Percentiles rank a stretch among this genome's conserved stretches.
Evolutionary conservation across 805 yeast species (phyloP).

Genomic region (Kluyveromyces nonfermentans): DNA sequence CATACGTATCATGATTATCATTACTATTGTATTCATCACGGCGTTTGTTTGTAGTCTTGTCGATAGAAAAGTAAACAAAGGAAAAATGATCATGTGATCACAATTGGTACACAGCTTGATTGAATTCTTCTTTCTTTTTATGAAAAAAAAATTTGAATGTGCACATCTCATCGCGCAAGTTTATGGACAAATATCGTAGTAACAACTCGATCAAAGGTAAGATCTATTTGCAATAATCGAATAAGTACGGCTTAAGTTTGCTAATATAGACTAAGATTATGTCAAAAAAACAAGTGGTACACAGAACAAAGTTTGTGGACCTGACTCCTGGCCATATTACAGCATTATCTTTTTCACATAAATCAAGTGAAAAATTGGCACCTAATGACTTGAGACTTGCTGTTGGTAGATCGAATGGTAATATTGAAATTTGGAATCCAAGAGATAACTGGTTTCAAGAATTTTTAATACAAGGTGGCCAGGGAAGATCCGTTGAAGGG

Average conservation of each 20-base stretch:
- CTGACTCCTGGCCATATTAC: conserved; percentile 79
- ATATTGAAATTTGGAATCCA: conserved; percentile 94
- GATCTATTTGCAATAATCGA: neutral
- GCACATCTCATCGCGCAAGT: conserved; percentile 2
- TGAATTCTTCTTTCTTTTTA: neutral
- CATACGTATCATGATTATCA: neutral
- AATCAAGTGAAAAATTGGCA: conserved; percentile 37
- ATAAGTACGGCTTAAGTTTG: neutral
- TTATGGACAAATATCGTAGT: neutral
- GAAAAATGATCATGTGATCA: too few species aligned
- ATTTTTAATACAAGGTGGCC: conserved; percentile 61
- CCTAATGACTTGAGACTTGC: conserved; percentile 65
- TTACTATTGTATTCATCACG: neutral
- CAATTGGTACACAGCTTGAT: too few species aligned
- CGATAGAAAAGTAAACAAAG: too few species aligned
- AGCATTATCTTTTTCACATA: conserved; percentile 66
- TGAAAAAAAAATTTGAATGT: neutral
- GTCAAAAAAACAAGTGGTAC: conserved; percentile 32
- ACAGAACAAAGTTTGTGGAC: conserved; percentile 88
- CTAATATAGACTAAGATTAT: too few species aligned
- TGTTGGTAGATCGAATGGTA: conserved; percentile 89
- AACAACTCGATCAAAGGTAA: neutral
- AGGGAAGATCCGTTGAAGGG: conserved; percentile 82
- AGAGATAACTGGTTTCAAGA: conserved; percentile 76
- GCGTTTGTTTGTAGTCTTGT: too few species aligned